These are phyloP conservation scores for Flaveria floridana DNA, from an alignment of 140 eudicot genomes.

Conservation along the genomic window DNA sequence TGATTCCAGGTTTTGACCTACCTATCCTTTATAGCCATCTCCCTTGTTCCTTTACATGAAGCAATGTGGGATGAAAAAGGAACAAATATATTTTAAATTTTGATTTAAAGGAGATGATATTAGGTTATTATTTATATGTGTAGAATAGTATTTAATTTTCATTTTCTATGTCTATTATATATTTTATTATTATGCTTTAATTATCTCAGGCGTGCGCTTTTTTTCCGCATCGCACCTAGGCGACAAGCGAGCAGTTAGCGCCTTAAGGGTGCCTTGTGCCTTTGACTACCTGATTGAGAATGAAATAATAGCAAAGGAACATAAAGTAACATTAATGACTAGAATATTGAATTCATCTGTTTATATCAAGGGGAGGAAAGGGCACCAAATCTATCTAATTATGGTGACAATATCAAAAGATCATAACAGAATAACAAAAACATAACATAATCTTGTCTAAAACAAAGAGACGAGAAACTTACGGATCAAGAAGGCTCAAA, in stretches of 20 bases:
- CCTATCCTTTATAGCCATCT: not conserved
- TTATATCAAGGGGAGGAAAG: not conserved
- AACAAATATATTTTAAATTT: not conserved
- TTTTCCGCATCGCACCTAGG: not conserved
- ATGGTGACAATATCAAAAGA: not conserved
- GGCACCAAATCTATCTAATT: not conserved
- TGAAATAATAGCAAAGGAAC: constrained; percentile 17
- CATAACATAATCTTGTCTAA: not conserved
- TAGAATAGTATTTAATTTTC: not conserved
- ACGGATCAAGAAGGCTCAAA: constrained; percentile 98
- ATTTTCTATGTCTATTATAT: not conserved
- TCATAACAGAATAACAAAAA: not conserved
- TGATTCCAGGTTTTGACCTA: not conserved
- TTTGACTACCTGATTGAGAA: not conserved
- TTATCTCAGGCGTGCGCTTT: not conserved
- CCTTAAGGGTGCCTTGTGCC: not conserved
- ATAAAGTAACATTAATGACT: not conserved
- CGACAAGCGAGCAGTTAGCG: no score
- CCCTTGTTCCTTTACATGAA: constrained; percentile 6
- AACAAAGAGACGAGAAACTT: constrained; percentile 37
- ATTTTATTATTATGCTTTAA: not conserved
- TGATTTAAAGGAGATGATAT: not conserved
- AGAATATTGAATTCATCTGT: not conserved
- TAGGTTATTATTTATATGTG: not conserved
- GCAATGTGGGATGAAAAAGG: not conserved